Base-by-base conservation (phyloP, 2,329 filamentous ascomycete genomes). In the Talaromyces sp. region DNA sequence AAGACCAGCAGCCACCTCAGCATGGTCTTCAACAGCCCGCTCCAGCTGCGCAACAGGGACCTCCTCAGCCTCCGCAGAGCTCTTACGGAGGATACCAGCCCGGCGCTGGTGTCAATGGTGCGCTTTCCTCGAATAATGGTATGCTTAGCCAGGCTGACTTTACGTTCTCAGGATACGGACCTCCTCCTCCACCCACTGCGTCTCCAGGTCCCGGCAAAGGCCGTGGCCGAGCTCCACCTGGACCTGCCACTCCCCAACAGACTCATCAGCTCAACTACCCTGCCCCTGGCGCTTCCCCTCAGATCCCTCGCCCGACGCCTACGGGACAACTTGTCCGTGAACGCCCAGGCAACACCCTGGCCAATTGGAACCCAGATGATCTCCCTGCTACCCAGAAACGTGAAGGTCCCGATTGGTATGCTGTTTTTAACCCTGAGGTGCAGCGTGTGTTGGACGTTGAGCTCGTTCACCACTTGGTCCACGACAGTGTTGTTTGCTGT, bases 401-500 rank as follows among this genome's bases (percentile, higher is more conserved):
- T 76, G 91, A 92, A 65, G 91, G 92, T 34, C 83, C 87, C 53
- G 95, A 98, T 76, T 99, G 95, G 95, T 96, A 96, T 76, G 94
- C 92, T 53, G 91, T 98, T 69, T 99, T 97, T 85, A 97, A 99
- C 80, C 93, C 94, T 53, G 87, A 90, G 65, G 91, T 97, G 43
- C 92, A 91, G 68, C 92, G 95, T 66, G 88, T 93, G 61, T 83
- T 99, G 61, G 95, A 99, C 75, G 93, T 99, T 63, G 93, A 97
- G 70, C 85, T 99, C 45, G 90, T 97, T 58, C 95, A 98, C 80
- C 97, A 93, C 65, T 85, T 99, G 62, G 87, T 88, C 67, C 95
- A 99, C 75, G 92, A 97, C 75, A 98, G 94, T 72, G 95, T 99
- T 3, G 95, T 99, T 0, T 99, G 95, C 85, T 99, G 95, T 77